A percentile compares a stretch with the other conserved stretches of the same genome.
phyloP scores from a whole-genome alignment of 1,139 yeast species.

The Yamadazyma friedrichii region DNA sequence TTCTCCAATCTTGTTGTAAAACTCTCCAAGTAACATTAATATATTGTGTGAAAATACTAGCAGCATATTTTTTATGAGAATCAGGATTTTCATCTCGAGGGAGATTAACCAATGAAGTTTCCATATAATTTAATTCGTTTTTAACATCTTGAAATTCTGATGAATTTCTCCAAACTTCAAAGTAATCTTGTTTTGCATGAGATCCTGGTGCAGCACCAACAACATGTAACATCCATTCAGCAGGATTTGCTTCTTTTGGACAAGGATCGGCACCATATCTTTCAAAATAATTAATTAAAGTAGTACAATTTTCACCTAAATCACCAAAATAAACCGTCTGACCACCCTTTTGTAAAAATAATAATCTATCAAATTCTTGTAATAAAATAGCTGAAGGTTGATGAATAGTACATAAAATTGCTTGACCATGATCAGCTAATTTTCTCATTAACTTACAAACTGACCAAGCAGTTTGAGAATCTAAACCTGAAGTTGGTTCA shows the following conservation, averaged over 20 bases:
- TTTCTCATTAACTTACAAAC: conserved; percentile 76
- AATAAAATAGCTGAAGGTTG: conserved; percentile 79
- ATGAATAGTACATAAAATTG: conserved; percentile 79
- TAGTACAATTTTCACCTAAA: conserved; percentile 61
- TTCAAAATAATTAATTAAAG: conserved; percentile 67
- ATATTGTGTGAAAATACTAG: conserved; percentile 47
- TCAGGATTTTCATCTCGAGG: conserved; percentile 33
- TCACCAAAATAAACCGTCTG: conserved; percentile 80
- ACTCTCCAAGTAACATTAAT: conserved; percentile 51
- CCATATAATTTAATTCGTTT: conserved; percentile 42
- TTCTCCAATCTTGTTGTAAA: conserved; percentile 66
- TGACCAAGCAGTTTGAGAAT: conserved; percentile 91
- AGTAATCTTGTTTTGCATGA: conserved; percentile 58
- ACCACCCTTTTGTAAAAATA: conserved; percentile 75
- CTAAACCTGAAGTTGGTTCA: conserved; percentile 92
- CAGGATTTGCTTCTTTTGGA: conserved; percentile 70
- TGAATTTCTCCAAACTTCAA: conserved; percentile 63
- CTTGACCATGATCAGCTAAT: conserved; percentile 77
- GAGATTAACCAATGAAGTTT: conserved; percentile 38
- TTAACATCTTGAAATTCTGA: conserved; percentile 47
- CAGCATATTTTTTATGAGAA: conserved; percentile 38
- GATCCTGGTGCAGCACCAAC: conserved; percentile 81
- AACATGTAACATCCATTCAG: conserved; percentile 78
- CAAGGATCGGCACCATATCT: conserved; percentile 63
- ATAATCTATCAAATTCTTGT: conserved; percentile 73